Percentiles rank a stretch among this genome's conserved stretches.
Conservation (phyloP, 306 rosid genomes). For the Corylus avellana region DNA sequence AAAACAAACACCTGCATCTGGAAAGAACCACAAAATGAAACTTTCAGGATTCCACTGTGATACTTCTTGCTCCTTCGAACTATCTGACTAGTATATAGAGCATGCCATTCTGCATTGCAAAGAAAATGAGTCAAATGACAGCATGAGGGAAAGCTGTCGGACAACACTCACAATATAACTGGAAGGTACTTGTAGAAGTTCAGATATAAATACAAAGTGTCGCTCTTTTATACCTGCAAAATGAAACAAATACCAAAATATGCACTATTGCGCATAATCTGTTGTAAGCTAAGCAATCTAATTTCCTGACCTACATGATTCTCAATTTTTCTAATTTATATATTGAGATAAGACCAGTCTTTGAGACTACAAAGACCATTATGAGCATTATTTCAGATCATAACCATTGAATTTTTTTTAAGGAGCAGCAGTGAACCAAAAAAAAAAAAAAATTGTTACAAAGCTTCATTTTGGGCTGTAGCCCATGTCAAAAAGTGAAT, state of each 20-base stretch:
- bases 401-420: background rate
- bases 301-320: background rate
- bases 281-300: background rate
- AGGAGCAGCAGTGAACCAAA: background rate
- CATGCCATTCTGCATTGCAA: conserved; percentile 36
- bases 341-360: background rate
- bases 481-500: background rate
- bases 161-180: background rate
- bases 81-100: conserved; percentile 32
- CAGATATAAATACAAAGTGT: background rate
- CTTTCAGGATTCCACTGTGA: conserved; percentile 32
- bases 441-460: background rate
- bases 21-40: conserved; percentile 30
- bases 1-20: conserved; percentile 21
- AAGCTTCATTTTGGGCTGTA: background rate
- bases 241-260: background rate
- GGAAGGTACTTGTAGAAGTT: background rate
- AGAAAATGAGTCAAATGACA: background rate
- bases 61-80: conserved; percentile 38
- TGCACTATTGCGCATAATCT: background rate
- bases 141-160: background rate
- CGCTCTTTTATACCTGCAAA: background rate
- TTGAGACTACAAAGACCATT: background rate
- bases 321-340: background rate
- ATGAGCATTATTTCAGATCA: background rate